phyloP scores from a whole-genome alignment of 352 stramenopile species.

The Aphanomyces cochlioides region DNA sequence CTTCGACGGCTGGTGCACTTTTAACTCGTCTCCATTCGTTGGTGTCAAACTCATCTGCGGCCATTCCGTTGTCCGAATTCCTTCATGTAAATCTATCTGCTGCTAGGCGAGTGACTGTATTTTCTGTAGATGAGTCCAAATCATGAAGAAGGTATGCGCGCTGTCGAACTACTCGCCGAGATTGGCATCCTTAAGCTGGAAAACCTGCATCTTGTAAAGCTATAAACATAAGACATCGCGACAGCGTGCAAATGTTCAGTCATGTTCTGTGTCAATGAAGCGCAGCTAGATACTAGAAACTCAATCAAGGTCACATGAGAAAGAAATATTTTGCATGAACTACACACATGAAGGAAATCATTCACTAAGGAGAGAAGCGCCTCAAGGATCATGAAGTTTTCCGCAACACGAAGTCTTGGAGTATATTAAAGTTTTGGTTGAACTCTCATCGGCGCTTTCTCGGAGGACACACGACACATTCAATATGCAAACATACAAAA shows the following conservation, averaged over 20 bases:
- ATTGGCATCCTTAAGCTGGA: slow-evolving; percentile 4
- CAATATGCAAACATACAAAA: neutral
- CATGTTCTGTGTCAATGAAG: neutral
- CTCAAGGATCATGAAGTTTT: slow-evolving; percentile 34
- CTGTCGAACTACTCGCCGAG: slow-evolving; percentile 5
- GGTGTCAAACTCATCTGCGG: neutral
- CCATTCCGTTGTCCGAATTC: neutral
- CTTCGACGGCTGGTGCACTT: slow-evolving; percentile 5
- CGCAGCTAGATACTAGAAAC: slow-evolving; percentile 24
- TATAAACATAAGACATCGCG: neutral
- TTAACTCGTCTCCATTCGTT: slow-evolving; percentile 5
- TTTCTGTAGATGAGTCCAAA: slow-evolving; percentile 13
- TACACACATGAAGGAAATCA: neutral
- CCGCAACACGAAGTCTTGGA: slow-evolving; percentile 34
- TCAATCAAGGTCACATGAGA: slow-evolving; percentile 6
- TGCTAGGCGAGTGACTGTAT: neutral
- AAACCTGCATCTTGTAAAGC: neutral
- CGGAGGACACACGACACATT: neutral
- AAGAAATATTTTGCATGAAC: slow-evolving; percentile 26
- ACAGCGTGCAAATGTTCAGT: neutral
- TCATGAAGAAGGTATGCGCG: slow-evolving; percentile 4
- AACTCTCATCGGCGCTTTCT: slow-evolving; percentile 24
- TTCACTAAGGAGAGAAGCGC: slow-evolving; percentile 8
- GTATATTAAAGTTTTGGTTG: slow-evolving; percentile 38
- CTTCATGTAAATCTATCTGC: neutral